A percentile compares a stretch with the other conserved stretches of the same genome.
These are phyloP conservation scores for Candida sp. DNA, from an alignment of 1,139 yeast species.

Conservation along the genomic window DNA sequence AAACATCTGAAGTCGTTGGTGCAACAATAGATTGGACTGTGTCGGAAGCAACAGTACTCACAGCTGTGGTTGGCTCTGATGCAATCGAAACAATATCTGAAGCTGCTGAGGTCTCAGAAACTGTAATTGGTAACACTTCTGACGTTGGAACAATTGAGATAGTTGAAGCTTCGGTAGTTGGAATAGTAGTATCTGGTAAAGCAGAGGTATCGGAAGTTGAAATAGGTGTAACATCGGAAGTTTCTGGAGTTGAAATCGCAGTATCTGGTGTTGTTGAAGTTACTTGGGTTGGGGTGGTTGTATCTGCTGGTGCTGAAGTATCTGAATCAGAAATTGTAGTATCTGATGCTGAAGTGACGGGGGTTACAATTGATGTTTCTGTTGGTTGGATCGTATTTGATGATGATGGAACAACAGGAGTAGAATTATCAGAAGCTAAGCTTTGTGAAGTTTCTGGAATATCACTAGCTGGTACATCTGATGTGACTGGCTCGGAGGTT, in stretches of 20 bases:
- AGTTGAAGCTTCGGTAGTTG: constrained; percentile 5
- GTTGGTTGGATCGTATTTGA: constrained; percentile 4
- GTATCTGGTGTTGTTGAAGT: constrained; percentile 2
- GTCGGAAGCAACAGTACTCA: constrained; percentile 5
- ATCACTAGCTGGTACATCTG: no score
- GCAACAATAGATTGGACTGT: constrained; percentile 3
- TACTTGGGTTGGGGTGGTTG: constrained; percentile 4
- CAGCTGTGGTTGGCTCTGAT: constrained; percentile 4
- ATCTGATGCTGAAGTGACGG: constrained; percentile 4
- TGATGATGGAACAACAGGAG: constrained; percentile 3
- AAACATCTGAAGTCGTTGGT: constrained; percentile 3
- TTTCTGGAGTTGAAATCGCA: constrained; percentile 7
- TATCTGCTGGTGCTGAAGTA: not conserved
- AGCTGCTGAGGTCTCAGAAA: constrained; percentile 3
- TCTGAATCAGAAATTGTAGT: constrained; percentile 6
- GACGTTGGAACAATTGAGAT: constrained; percentile 6
- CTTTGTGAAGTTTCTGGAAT: not conserved
- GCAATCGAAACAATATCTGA: not conserved
- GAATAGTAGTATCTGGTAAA: constrained; percentile 6
- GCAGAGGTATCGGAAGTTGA: constrained; percentile 6
- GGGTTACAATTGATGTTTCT: not conserved
- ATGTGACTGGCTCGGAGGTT: no score
- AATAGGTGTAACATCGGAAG: constrained; percentile 4
- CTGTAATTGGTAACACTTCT: not conserved
- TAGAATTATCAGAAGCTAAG: constrained; percentile 1